Percentiles rank a stretch among this genome's conserved stretches.
Conservation (phyloP, 2,329 filamentous ascomycete species). For the Aspergillus sp. region DNA sequence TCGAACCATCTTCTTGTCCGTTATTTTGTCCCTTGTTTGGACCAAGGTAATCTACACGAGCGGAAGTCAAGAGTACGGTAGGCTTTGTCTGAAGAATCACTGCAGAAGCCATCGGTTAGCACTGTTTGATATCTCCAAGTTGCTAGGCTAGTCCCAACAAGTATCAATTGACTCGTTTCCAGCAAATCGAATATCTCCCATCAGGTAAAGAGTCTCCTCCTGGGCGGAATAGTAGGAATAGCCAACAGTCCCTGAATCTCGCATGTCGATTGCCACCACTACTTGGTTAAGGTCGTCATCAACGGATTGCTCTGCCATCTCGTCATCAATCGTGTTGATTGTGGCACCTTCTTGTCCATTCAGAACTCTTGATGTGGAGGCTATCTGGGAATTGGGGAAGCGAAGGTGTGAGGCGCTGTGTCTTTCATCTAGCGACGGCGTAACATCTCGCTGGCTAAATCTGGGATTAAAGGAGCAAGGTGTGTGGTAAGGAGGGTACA, state of each 20-base stretch:
- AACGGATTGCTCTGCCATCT: slow-evolving; percentile 26
- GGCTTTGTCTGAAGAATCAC: slow-evolving; percentile 56
- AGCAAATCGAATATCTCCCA: slow-evolving; percentile 65
- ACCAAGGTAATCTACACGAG: slow-evolving; percentile 44
- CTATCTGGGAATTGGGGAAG: slow-evolving; percentile 2
- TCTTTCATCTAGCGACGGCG: background rate
- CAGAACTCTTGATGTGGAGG: slow-evolving; percentile 5
- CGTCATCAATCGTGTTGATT: slow-evolving; percentile 11
- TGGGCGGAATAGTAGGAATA: slow-evolving; percentile 73
- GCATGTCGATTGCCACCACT: slow-evolving; percentile 72
- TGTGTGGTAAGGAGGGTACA: slow-evolving; percentile 1
- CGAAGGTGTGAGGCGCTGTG: background rate
- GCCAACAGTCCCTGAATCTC: slow-evolving; percentile 61
- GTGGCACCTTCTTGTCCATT: slow-evolving; percentile 3
- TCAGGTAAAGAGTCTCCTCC: slow-evolving; percentile 62
- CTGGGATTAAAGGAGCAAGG: slow-evolving; percentile 1
- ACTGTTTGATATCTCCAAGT: slow-evolving; percentile 6
- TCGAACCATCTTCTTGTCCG: slow-evolving; percentile 28
- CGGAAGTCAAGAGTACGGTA: slow-evolving; percentile 51
- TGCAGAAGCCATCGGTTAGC: slow-evolving; percentile 21
- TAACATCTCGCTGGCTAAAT: background rate
- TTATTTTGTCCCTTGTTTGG: slow-evolving; percentile 35
- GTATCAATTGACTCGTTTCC: slow-evolving; percentile 62
- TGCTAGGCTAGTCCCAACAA: slow-evolving; percentile 19
- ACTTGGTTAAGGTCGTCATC: slow-evolving; percentile 56